These are phyloP conservation scores for Fusarium pilosicola DNA, from an alignment of 2,329 filamentous ascomycete genomes.

Conservation along the genomic window DNA sequence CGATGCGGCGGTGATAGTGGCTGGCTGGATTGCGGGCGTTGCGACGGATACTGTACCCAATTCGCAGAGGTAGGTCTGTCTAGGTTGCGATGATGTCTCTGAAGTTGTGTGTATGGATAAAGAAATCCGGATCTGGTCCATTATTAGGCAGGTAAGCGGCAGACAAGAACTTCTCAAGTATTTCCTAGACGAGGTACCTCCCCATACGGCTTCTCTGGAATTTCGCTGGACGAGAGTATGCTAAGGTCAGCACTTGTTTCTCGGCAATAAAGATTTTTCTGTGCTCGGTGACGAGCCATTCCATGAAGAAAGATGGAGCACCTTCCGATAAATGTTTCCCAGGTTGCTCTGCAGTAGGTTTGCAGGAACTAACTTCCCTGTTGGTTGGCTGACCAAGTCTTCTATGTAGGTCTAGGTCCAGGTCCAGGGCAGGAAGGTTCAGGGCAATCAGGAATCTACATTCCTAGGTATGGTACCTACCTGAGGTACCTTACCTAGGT, in stretches of 20 bases:
- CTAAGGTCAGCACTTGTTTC: slow-evolving; percentile 1
- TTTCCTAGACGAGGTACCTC: background rate
- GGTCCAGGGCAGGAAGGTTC: slow-evolving; percentile 2
- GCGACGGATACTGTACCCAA: slow-evolving; percentile 7
- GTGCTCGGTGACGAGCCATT: background rate
- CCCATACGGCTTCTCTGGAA: background rate
- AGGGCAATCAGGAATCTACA: slow-evolving; percentile 12
- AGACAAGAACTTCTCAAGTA: background rate
- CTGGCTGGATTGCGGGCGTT: slow-evolving; percentile 17
- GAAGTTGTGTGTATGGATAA: slow-evolving; percentile 5
- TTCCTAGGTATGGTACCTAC: background rate
- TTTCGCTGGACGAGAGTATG: background rate
- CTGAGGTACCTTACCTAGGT: background rate
- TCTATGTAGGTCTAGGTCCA: background rate
- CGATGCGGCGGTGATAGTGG: slow-evolving; percentile 4
- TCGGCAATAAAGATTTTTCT: slow-evolving; percentile 13
- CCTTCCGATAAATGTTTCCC: background rate
- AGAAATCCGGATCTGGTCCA: slow-evolving; percentile 15
- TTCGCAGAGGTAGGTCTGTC: background rate
- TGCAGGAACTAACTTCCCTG: slow-evolving; percentile 12
- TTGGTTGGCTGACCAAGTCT: background rate
- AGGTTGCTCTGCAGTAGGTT: background rate
- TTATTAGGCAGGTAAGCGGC: background rate
- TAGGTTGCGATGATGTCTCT: slow-evolving; percentile 9
- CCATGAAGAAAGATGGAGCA: background rate